These are phyloP conservation scores for Pichia ethanolica DNA, from an alignment of 805 yeast genomes.

Conservation along the genomic window DNA sequence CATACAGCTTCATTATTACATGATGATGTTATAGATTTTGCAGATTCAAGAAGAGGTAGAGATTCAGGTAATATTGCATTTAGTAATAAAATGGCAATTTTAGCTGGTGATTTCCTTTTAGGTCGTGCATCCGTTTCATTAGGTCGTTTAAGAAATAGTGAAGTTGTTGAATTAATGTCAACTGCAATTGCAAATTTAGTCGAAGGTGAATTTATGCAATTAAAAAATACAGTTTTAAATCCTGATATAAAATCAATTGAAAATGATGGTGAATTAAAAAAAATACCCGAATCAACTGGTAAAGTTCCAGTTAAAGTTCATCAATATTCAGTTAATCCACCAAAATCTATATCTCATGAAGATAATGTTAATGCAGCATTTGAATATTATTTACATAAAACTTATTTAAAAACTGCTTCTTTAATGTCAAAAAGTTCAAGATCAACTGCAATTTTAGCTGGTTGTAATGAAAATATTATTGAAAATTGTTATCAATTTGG, in stretches of 20 bases:
- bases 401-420: slow-evolving; percentile 91
- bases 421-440: slow-evolving; percentile 89
- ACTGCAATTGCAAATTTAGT: slow-evolving; percentile 95
- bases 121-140: slow-evolving; percentile 96
- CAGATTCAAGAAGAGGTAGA: slow-evolving; percentile 83
- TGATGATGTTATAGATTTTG: slow-evolving; percentile 92
- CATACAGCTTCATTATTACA: slow-evolving; percentile 94
- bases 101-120: slow-evolving; percentile 92
- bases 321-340: slow-evolving; percentile 41
- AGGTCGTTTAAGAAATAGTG: slow-evolving; percentile 90
- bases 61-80: slow-evolving; percentile 91
- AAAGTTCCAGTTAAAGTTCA: slow-evolving; percentile 53
- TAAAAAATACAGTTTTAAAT: slow-evolving; percentile 79
- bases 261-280: slow-evolving; percentile 38
- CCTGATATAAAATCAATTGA: slow-evolving; percentile 36
- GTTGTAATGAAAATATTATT: slow-evolving; percentile 65
- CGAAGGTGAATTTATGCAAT: slow-evolving; percentile 98
- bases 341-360: slow-evolving; percentile 39
- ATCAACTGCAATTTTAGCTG: slow-evolving; percentile 88
- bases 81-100: slow-evolving; percentile 93
- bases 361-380: slow-evolving; percentile 80
- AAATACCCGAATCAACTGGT: slow-evolving; percentile 52
- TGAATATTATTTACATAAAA: slow-evolving; percentile 90
- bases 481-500: slow-evolving; percentile 90
- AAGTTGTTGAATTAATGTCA: slow-evolving; percentile 90